Conservation (phyloP, 257 asterid genomes). For the Solanum pimpinellifolium region DNA sequence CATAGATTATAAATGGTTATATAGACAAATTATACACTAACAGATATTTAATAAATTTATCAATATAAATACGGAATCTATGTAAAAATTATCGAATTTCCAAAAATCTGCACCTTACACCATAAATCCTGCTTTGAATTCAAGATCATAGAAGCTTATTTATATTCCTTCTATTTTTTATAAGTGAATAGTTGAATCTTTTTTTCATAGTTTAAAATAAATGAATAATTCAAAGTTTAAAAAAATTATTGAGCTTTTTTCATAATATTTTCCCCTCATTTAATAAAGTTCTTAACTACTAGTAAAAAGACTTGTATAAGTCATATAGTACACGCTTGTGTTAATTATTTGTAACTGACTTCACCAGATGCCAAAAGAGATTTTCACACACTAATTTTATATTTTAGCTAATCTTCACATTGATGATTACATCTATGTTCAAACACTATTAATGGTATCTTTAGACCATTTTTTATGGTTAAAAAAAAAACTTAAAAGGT, state of each 20-base stretch:
- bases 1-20: not conserved
- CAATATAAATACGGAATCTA: too few species aligned
- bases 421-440: not conserved
- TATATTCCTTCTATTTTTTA: not conserved
- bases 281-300: too few species aligned
- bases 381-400: not conserved
- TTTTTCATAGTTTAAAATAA: too few species aligned
- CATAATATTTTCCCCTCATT: too few species aligned
- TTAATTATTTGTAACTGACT: not conserved
- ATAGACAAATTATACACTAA: too few species aligned
- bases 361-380: not conserved
- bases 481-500: too few species aligned
- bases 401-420: not conserved
- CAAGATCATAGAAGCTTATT: not conserved
- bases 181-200: too few species aligned
- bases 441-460: not conserved
- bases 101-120: not conserved
- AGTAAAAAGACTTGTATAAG: not conserved
- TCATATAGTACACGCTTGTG: not conserved
- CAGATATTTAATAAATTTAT: too few species aligned
- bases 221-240: too few species aligned
- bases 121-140: not conserved
- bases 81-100: not conserved
- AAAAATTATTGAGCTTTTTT: not conserved
- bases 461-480: not conserved